These are phyloP conservation scores for Medakamo hakoo DNA, from an alignment of 139 green algal species.

Conservation along the genomic window DNA sequence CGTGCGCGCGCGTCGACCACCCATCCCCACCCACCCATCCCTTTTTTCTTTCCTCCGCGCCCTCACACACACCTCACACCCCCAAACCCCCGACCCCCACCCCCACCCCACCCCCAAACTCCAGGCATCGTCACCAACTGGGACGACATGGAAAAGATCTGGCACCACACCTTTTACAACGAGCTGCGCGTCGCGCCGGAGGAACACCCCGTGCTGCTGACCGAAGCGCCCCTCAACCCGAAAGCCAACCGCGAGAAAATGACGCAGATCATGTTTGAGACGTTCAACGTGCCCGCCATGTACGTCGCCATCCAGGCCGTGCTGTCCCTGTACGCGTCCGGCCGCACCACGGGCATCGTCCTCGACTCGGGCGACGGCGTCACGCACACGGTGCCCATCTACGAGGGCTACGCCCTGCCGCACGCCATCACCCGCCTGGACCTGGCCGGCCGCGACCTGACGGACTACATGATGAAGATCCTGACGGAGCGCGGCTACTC, in stretches of 20 bases:
- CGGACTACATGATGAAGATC: slow-evolving; percentile 87
- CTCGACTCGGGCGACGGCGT: slow-evolving; percentile 59
- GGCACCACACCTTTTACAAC: slow-evolving; percentile 59
- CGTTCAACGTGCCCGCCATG: slow-evolving; percentile 45
- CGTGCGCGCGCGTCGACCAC: slow-evolving; percentile 16
- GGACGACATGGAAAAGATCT: slow-evolving; percentile 57
- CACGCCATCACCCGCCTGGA: slow-evolving; percentile 93
- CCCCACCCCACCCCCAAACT: neutral
- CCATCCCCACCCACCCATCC: slow-evolving; percentile 81
- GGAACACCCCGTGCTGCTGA: slow-evolving; percentile 80
- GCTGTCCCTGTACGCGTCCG: slow-evolving; percentile 70
- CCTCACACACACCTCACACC: slow-evolving; percentile 51
- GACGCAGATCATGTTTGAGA: slow-evolving; percentile 79
- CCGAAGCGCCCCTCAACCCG: slow-evolving; percentile 63
- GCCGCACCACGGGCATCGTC: slow-evolving; percentile 73
- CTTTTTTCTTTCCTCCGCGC: slow-evolving; percentile 99
- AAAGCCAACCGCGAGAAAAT: slow-evolving; percentile 48
- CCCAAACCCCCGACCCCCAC: neutral
- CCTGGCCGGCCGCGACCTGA: slow-evolving; percentile 90
- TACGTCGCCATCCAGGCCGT: slow-evolving; percentile 83
- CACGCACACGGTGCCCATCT: slow-evolving; percentile 95
- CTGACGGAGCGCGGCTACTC: slow-evolving; percentile 90
- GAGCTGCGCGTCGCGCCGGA: slow-evolving; percentile 49
- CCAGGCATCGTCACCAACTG: slow-evolving; percentile 46
- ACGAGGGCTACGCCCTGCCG: slow-evolving; percentile 91